Evolutionary conservation across 2,329 filamentous ascomycete species (phyloP).

Genomic region (Nothopassalora personata): DNA sequence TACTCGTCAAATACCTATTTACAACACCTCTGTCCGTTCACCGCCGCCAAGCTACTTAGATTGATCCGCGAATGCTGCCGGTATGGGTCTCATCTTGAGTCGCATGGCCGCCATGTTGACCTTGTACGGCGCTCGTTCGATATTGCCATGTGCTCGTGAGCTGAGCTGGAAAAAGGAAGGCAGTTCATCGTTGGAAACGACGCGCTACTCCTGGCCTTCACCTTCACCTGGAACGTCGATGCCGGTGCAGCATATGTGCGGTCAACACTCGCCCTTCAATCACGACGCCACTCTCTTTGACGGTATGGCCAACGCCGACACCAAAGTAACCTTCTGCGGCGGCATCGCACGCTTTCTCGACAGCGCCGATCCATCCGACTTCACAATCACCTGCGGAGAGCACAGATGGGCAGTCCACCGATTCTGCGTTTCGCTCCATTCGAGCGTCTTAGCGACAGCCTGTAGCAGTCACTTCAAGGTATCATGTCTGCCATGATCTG

Average conservation of each 20-base stretch:
- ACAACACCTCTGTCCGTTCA: background rate
- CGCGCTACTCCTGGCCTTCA: background rate
- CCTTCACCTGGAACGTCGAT: too few species aligned
- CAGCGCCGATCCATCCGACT: slow-evolving; percentile 10
- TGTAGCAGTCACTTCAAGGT: slow-evolving; percentile 11
- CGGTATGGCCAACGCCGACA: background rate
- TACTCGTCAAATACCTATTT: too few species aligned
- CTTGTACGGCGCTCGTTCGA: background rate
- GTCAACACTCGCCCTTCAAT: background rate
- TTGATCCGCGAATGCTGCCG: background rate
- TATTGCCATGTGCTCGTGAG: background rate
- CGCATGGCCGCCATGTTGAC: background rate
- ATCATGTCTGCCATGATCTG: background rate
- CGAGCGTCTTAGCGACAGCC: slow-evolving; percentile 17
- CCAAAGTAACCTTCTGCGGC: background rate
- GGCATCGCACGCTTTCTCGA: background rate
- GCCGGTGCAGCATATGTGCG: too few species aligned
- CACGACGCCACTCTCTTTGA: background rate
- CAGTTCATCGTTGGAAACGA: background rate
- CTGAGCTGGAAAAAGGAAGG: background rate
- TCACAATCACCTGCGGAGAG: slow-evolving; percentile 16
- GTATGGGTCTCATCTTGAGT: background rate
- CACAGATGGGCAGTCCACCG: slow-evolving; percentile 18
- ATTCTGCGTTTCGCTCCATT: slow-evolving; percentile 19
- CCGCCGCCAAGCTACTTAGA: background rate